These are phyloP conservation scores for Arthrobotrys conoides DNA, from an alignment of 2,329 filamentous ascomycete species.

Conservation along the genomic window DNA sequence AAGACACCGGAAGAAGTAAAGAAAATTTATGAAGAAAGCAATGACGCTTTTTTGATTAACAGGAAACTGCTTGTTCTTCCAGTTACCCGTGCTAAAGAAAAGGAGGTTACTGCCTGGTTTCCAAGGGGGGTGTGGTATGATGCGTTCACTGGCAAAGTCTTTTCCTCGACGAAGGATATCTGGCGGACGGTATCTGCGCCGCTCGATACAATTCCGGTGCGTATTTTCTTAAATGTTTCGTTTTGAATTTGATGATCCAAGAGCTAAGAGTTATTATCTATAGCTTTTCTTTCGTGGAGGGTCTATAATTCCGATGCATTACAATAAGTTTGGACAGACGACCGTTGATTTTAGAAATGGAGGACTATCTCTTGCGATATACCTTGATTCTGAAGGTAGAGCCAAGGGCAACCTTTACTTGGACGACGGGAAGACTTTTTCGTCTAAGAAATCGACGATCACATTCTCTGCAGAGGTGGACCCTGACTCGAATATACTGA, in stretches of 20 bases:
- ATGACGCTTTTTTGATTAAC: slow-evolving; percentile 46
- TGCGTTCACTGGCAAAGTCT: slow-evolving; percentile 12
- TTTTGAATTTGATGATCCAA: background rate
- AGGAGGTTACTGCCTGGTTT: slow-evolving; percentile 46
- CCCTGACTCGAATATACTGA: background rate
- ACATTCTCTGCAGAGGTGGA: slow-evolving; percentile 8
- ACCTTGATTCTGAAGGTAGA: slow-evolving; percentile 14
- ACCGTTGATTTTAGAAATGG: slow-evolving; percentile 50
- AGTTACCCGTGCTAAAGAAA: slow-evolving; percentile 19
- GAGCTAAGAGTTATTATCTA: background rate
- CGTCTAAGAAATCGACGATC: slow-evolving; percentile 32
- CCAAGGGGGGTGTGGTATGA: slow-evolving; percentile 54
- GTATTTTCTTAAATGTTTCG: background rate
- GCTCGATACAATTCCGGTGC: slow-evolving; percentile 46
- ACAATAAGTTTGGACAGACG: slow-evolving; percentile 42
- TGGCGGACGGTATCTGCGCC: slow-evolving; percentile 40
- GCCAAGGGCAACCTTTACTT: slow-evolving; percentile 34
- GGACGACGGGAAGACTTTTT: slow-evolving; percentile 37
- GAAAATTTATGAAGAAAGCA: slow-evolving; percentile 35
- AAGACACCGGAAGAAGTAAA: slow-evolving; percentile 14
- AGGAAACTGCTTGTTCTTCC: slow-evolving; percentile 42
- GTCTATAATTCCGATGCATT: slow-evolving; percentile 48
- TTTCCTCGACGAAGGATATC: slow-evolving; percentile 6
- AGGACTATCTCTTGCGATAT: slow-evolving; percentile 35
- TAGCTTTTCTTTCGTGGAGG: slow-evolving; percentile 43